Conservation (phyloP, 768 basidiomycete species). For the Russula sp. region DNA sequence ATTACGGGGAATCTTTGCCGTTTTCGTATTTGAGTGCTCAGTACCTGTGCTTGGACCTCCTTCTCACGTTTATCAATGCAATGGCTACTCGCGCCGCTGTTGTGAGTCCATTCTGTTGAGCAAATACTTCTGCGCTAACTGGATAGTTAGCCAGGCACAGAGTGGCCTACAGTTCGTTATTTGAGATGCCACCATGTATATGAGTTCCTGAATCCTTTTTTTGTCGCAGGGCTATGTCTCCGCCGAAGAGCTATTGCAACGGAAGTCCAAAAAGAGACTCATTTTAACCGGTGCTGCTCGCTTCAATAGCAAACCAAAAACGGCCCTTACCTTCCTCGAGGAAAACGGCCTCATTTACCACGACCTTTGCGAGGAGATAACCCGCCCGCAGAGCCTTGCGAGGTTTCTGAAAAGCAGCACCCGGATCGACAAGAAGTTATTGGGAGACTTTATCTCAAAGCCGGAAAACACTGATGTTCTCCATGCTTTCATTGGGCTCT, state of each 20-base stretch:
- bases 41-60: slow-evolving; percentile 79
- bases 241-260: slow-evolving; percentile 52
- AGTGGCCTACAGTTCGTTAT: slow-evolving; percentile 61
- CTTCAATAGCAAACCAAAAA: slow-evolving; percentile 92
- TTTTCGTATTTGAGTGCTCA: slow-evolving; percentile 72
- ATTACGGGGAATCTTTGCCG: slow-evolving; percentile 52
- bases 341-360: slow-evolving; percentile 85
- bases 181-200: background rate
- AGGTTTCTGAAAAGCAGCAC: slow-evolving; percentile 79
- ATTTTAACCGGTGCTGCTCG: slow-evolving; percentile 76
- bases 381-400: slow-evolving; percentile 68
- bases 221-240: slow-evolving; percentile 45
- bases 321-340: slow-evolving; percentile 84
- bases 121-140: slow-evolving; percentile 1
- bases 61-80: slow-evolving; percentile 81
- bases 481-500: slow-evolving; percentile 80
- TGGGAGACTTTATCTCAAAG: slow-evolving; percentile 90
- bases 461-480: slow-evolving; percentile 82
- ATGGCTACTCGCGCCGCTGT: slow-evolving; percentile 67
- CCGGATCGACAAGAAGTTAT: slow-evolving; percentile 82
- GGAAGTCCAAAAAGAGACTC: slow-evolving; percentile 82
- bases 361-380: slow-evolving; percentile 49
- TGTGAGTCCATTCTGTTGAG: slow-evolving; percentile 32
- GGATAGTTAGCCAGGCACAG: slow-evolving; percentile 32
- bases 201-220: background rate